Evolutionary conservation across 176 grass and related monocot genomes (phyloP), one percentile per base, ranked within the genome.

Genomic region (Puya raimondii): DNA sequence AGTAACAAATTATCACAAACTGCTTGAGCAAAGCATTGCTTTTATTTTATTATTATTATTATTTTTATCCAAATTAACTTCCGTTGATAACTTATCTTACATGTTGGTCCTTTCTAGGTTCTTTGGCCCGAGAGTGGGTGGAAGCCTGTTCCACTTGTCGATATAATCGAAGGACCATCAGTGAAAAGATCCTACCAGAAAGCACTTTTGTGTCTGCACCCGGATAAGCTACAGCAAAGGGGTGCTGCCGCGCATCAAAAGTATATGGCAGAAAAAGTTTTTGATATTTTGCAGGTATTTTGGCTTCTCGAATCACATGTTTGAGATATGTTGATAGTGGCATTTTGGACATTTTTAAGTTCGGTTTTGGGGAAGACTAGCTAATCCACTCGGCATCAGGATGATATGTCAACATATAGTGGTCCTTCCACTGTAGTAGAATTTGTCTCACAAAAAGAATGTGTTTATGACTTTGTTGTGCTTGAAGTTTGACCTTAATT

Each of bases 241-340:
- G 84, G 82, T 29, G 86, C 61, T 83, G 74, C 76, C n/a, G 65
- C 63, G 17, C 89, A 93, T 76, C 84, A 99, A 48, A 99, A 88
- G 72, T 92, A 90, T 66, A 78, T 99, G 72, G 94, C 89, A 56
- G 86, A 99, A 85, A 90, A 84, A 66, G 89, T 93, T 84, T 92
- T 99, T 64, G 84, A 88, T 15, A 93, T 99, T 85, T 72, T 99
- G 82, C 89, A 99, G 94, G 94, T 99, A 99, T 50, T 69, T n/a
- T 49, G 58, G 48, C 33, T 42, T 42, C 33, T 42, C 33, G 33
- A 42, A 64, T 64, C 20, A 6, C 22, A 23, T 23, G 22, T 11
- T 23, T 56, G 20, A 47, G 4, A 49, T 63, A 11, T 63, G 10
- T 73, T 51, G 17, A 51, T 9, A 12, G 14, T 22, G 20, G 47